phyloP scores from a whole-genome alignment of 768 basidiomycete genomes.

The Lentinula sp. region DNA sequence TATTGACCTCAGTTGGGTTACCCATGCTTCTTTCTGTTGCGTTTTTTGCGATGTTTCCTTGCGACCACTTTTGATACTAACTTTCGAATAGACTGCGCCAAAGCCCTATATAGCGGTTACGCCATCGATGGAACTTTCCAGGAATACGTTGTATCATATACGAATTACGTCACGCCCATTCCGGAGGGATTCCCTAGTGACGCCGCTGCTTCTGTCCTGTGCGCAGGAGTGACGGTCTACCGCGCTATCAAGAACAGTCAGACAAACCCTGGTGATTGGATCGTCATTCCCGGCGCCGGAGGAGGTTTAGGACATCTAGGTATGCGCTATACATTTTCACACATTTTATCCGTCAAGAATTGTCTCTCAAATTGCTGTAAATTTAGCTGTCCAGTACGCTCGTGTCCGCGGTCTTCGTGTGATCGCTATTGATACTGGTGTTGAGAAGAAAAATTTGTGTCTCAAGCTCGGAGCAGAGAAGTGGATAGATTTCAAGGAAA shows the following conservation, averaged over 20 bases:
- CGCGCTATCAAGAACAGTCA: slow-evolving; percentile 74
- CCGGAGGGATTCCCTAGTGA: slow-evolving; percentile 62
- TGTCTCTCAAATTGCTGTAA: background rate
- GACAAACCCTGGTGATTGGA: slow-evolving; percentile 64
- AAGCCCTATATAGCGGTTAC: slow-evolving; percentile 62
- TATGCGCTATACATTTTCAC: slow-evolving; percentile 12
- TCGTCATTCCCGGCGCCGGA: slow-evolving; percentile 73
- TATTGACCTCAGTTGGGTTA: background rate
- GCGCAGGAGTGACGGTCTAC: slow-evolving; percentile 83
- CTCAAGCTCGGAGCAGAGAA: slow-evolving; percentile 49
- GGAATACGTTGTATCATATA: slow-evolving; percentile 68
- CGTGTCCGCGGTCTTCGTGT: slow-evolving; percentile 71
- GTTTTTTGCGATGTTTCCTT: background rate
- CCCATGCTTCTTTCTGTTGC: background rate
- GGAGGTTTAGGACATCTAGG: slow-evolving; percentile 82
- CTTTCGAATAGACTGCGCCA: slow-evolving; percentile 42
- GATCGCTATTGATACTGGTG: slow-evolving; percentile 67
- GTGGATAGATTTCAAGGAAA: slow-evolving; percentile 73
- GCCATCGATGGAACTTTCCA: slow-evolving; percentile 74
- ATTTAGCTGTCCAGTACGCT: slow-evolving; percentile 72
- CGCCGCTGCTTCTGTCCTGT: slow-evolving; percentile 70
- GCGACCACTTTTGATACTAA: too few species aligned
- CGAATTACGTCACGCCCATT: slow-evolving; percentile 72
- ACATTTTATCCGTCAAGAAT: background rate
- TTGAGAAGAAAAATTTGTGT: slow-evolving; percentile 63